Percentiles rank a stretch among this genome's conserved stretches.
These are phyloP conservation scores for Aspergillus brunneoviolaceus DNA, from an alignment of 2,329 filamentous ascomycete genomes.

Conservation along the genomic window DNA sequence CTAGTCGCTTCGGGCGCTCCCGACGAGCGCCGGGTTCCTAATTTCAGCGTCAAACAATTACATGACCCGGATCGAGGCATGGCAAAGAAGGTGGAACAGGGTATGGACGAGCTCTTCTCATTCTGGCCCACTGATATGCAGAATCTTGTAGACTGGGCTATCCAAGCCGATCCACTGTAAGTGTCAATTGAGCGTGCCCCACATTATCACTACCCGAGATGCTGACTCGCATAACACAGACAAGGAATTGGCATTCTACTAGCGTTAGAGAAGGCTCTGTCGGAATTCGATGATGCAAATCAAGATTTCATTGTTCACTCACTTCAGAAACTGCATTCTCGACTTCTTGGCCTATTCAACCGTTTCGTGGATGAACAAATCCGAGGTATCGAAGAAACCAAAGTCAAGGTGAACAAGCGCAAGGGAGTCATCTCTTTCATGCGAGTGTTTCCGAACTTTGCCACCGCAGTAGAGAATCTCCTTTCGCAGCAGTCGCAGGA, in stretches of 20 bases:
- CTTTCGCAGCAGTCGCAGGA: slow-evolving; percentile 57
- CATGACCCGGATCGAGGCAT: slow-evolving; percentile 88
- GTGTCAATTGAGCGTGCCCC: slow-evolving; percentile 34
- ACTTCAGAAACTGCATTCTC: slow-evolving; percentile 75
- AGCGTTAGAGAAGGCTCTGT: slow-evolving; percentile 74
- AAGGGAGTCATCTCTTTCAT: slow-evolving; percentile 96
- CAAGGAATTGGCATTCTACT: slow-evolving; percentile 88
- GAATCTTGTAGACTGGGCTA: slow-evolving; percentile 77
- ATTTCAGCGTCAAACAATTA: slow-evolving; percentile 70
- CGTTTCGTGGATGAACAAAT: slow-evolving; percentile 95
- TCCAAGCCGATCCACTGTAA: slow-evolving; percentile 77
- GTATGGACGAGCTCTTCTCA: slow-evolving; percentile 84
- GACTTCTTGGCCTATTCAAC: slow-evolving; percentile 72
- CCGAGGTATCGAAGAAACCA: slow-evolving; percentile 93
- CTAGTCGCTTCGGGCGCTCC: slow-evolving; percentile 67
- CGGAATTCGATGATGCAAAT: slow-evolving; percentile 81
- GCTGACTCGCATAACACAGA: slow-evolving; percentile 44
- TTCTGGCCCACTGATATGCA: slow-evolving; percentile 79
- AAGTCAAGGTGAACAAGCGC: slow-evolving; percentile 98
- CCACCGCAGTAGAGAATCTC: slow-evolving; percentile 80
- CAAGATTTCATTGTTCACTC: slow-evolving; percentile 85
- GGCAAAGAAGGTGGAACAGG: slow-evolving; percentile 77
- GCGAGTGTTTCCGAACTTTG: slow-evolving; percentile 86
- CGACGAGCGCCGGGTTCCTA: slow-evolving; percentile 66
- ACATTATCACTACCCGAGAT: slow-evolving; percentile 1